Conservation (phyloP, 2,329 filamentous ascomycete species). For the Neofusicoccum sp. region DNA sequence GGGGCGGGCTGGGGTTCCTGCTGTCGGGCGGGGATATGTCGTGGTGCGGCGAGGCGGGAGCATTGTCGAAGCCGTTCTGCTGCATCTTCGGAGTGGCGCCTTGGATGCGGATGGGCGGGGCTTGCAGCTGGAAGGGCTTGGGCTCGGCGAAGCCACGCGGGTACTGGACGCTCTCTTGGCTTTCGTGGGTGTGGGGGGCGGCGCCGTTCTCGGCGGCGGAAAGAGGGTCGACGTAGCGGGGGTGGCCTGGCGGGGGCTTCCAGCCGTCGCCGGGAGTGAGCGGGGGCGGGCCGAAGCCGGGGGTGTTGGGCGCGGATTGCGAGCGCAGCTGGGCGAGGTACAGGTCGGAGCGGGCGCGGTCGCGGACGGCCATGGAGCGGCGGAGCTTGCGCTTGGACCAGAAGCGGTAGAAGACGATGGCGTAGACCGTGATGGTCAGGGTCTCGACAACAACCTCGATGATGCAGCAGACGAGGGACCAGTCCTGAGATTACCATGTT, state of each 20-base stretch:
- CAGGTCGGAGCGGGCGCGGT: conserved; percentile 89
- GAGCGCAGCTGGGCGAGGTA: conserved; percentile 70
- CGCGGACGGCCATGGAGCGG: conserved; percentile 95
- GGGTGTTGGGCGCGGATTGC: conserved; percentile 93
- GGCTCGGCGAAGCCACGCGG: conserved; percentile 46
- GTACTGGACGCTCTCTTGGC: conserved; percentile 53
- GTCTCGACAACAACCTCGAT: conserved; percentile 94
- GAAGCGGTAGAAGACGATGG: conserved; percentile 93
- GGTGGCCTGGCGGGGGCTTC: conserved; percentile 45
- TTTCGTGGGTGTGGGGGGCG: conserved; percentile 42
- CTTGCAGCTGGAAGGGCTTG: conserved; percentile 79
- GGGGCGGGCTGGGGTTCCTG: conserved; percentile 16
- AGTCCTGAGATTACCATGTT: conserved; percentile 61
- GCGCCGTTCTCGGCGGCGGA: conserved; percentile 53
- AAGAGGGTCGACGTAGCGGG: conserved; percentile 40
- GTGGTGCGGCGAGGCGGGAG: not conserved
- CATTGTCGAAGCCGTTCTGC: conserved; percentile 59
- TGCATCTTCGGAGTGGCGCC: conserved; percentile 70
- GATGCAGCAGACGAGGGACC: conserved; percentile 92
- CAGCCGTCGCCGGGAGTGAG: conserved; percentile 52
- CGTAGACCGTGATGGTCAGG: conserved; percentile 90
- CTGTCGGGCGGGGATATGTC: conserved; percentile 1
- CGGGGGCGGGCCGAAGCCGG: conserved; percentile 73
- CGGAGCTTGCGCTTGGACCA: conserved; percentile 92
- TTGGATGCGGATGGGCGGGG: conserved; percentile 76